Evolutionary conservation across 768 basidiomycete species (phyloP), one percentile per base, ranked within the genome.

Genomic region (Russula sp.): DNA sequence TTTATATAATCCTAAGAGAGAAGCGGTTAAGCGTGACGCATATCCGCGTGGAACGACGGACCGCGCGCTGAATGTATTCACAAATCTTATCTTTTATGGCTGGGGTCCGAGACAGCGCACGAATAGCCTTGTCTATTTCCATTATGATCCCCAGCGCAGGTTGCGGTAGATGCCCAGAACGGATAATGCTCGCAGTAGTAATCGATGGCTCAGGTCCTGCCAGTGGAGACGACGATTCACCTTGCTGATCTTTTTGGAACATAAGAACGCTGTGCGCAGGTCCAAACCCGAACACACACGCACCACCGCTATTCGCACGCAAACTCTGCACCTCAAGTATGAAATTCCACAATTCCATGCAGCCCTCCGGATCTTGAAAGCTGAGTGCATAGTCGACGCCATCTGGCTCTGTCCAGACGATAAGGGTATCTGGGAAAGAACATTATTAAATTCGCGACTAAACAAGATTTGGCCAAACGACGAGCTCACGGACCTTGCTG

Each of bases 391-490:
- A 95, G 74, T 99, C 97, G 42, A 89, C 85, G 34, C 92, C 91
- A 66, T 91, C 88, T 1, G 92, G 90, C 73, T 98, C 96, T 4
- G 96, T 98, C 97, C 97, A 99, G 20, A 98, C 96, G 69, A 99
- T 98, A 53, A 99, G 82, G 13, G 97, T 99, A 71, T 98, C 96
- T 95, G 75, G 40, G 32, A 39, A 53, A 53, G 56, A 65, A 40
- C 45, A 40, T 45, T 50, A 18, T 53, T 56, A 61, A 47, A 57
- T 54, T 31, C 35, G 51, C 11, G 32, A 20, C 54, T 18, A 48
- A 62, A 44, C 47, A 52, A 65, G 42, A 64, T 18, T 55, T 55
- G 32, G 4, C 20, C 60, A 55, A 39, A 20, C 57, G 53, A 40
- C 31, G 42, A 64, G 47, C 9, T 31, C 2, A 77, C 82, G 67